Base-by-base conservation (phyloP, 495 filamentous ascomycete genomes). In the Lasiosphaeria hispida region DNA sequence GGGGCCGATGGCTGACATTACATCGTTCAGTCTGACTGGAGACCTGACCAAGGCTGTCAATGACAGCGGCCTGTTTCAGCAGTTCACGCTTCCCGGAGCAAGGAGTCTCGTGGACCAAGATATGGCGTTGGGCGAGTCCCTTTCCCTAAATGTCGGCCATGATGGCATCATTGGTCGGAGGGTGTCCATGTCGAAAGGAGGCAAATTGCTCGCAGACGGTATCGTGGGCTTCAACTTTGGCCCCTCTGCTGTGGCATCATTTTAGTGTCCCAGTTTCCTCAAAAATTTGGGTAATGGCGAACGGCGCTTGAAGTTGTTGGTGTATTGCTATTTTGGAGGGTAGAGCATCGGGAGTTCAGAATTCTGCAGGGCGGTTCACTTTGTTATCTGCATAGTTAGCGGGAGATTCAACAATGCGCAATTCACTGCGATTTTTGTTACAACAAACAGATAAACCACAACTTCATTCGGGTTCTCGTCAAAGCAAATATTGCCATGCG, bases 161-260 rank as follows among this genome's bases (percentile, higher is more conserved):
- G 66, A 74, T 10, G 77, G 77, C 15, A 77, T 80, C 53, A 78
- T 80, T 17, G 77, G 77, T 13, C 68, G 77, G 42, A 63, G 76
- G 17, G 73, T 80, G 13, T 76, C 75, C 9, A 62, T 80, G 23
- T 69, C 63, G 60, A 59, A 55, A 13, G 60, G 56, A 3, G 59
- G 35, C 1, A 59, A 66, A 38, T 45, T 75, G 11, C 47, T 78
- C 9, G 75, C 69, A 7, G 76, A 80, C 44, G 77, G 77, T 7
- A 77, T 80, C 34, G 71, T 77, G 17, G 77, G 77, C 33, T 77
- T 74, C 45, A 80, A 80, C 48, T 76, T 43, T n/a, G 7, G 34
- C 10, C 34, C 40, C 7, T 8, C 43, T 14, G 41, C 52, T 4
- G 36, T 33, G 17, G 41, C 57, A 5, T 57, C 53, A 30, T 36